Evolutionary conservation across 2,329 filamentous ascomycete species (phyloP), one percentile per base, ranked within the genome.

Genomic region (Endothia cerciana): DNA sequence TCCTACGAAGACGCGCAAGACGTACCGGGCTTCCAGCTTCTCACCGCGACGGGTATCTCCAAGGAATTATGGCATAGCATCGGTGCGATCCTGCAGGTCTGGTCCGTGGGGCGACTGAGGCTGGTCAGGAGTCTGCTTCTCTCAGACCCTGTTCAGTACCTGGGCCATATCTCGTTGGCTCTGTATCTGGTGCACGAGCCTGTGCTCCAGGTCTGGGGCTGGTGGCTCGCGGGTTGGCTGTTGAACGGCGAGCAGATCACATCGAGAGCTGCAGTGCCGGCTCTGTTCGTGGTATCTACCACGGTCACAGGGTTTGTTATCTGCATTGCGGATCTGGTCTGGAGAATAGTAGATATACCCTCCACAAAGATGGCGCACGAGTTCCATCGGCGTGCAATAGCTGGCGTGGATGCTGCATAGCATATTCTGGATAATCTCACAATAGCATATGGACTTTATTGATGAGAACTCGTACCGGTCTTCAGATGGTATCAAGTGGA

Each of bases 141-240:
- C 40, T 33, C 49, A 17, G 41, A 63, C 22, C 7, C 22, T 19
- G 33, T 56, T 11, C 57, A 59, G 40, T 59, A 59, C 4, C 57
- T 59, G 6, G 57, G 57, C 40, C 57, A 59, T 11, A 59, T 59
- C 22, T 59, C 57, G 38, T 36, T 59, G 38, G 11, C 40, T 8
- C 57, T 59, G 38, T 59, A 59, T 6, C 57, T 59, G 38, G 40
- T 59, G 1, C 57, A 59, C 25, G 57, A 59, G 38, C 57, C 57
- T 43, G 57, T 59, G 13, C 38, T 59, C 8, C 57, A 59, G 40
- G 17, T 28, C 19, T 59, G 57, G 57, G 57, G 57, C 4, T 59
- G 57, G 57, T 59, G 6, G 17, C 22, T 59, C 3, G 33, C 57
- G 0, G 57, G 57, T 15, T 59, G 57, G 57, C 22, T 59, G 11